These are phyloP conservation scores for Macroventuria anomochaeta DNA, from an alignment of 2,329 filamentous ascomycete species.

Conservation along the genomic window DNA sequence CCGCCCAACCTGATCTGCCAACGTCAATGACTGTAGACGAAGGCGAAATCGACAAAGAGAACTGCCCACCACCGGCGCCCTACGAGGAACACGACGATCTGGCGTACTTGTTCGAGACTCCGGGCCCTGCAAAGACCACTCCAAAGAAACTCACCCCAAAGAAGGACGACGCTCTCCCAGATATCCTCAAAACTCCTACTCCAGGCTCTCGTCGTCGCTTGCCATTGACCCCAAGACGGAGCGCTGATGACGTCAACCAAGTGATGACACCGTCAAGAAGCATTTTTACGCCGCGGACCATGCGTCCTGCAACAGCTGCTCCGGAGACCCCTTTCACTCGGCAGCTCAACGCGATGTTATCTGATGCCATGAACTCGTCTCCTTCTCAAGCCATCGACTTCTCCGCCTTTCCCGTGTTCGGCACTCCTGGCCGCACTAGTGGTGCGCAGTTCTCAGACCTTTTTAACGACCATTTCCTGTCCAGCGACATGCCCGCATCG, in stretches of 20 bases:
- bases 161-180: constrained; percentile 62
- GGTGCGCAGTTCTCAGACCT: constrained; percentile 38
- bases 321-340: constrained; percentile 65
- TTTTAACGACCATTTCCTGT: constrained; percentile 41
- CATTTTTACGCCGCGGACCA: constrained; percentile 45
- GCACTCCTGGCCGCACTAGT: constrained; percentile 33
- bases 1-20: background rate
- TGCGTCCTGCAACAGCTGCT: constrained; percentile 36
- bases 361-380: constrained; percentile 40
- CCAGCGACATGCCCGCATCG: constrained; percentile 46
- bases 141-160: constrained; percentile 63
- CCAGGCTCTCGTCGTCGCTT: constrained; percentile 46
- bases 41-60: constrained; percentile 61
- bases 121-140: constrained; percentile 59
- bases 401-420: constrained; percentile 45
- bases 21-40: constrained; percentile 1
- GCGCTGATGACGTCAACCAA: constrained; percentile 27
- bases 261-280: constrained; percentile 47
- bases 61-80: constrained; percentile 52
- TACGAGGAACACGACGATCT: constrained; percentile 58
- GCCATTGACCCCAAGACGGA: constrained; percentile 44
- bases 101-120: constrained; percentile 70
- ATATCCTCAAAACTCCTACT: constrained; percentile 56
- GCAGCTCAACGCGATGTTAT: constrained; percentile 68
- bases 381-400: constrained; percentile 42